Evolutionary conservation across 2,329 filamentous ascomycete genomes (phyloP), one percentile per base, ranked within the genome.

Genomic region (Aspergillus spinulosporus): DNA sequence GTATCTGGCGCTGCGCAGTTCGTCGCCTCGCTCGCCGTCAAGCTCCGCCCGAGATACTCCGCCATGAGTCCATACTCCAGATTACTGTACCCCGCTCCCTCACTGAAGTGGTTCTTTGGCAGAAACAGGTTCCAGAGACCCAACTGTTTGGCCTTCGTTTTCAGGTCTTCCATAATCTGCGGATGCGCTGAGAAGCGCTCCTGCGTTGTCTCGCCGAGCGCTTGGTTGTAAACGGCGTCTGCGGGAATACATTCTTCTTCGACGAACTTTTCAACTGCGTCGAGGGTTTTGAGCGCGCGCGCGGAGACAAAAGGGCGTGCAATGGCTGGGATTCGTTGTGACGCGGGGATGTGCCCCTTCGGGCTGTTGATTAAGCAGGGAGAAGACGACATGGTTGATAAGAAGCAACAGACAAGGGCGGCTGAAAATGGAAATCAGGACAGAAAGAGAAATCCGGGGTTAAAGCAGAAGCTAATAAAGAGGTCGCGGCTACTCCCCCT

Each of bases 81-180:
- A 76, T 97, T 99, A 59, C 87, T 90, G 79, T 91, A 97, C 31
- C 94, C 94, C 21, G 93, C 91, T 1, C 92, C 95, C 78, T 97
- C 90, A 3, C 14, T 14, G 82, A 97, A 97, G 78, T 97, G 92
- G 66, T 88, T 92, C 79, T 89, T 93, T 62, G 94, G 91, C 65
- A 99, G 77, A 81, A 99, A 99, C 88, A 99, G 89, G 77, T 99
- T 99, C 94, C 94, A 99, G 44, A 99, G 81, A 1, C 93, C 94
- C 29, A 96, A 82, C 65, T 88, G 82, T 69, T 82, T 84, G 45
- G 93, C 94, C 74, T 92, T 89, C 62, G 77, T 80, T 83, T 97
- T 97, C 66, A 99, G 83, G 54, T 94, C 88, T 65, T 99, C 94
- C 59, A 99, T 84, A 66, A 99, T 82, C 42, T 81, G 72, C 0